phyloP scores from a whole-genome alignment of 805 yeast species.

The Yarrowia hollandica region DNA sequence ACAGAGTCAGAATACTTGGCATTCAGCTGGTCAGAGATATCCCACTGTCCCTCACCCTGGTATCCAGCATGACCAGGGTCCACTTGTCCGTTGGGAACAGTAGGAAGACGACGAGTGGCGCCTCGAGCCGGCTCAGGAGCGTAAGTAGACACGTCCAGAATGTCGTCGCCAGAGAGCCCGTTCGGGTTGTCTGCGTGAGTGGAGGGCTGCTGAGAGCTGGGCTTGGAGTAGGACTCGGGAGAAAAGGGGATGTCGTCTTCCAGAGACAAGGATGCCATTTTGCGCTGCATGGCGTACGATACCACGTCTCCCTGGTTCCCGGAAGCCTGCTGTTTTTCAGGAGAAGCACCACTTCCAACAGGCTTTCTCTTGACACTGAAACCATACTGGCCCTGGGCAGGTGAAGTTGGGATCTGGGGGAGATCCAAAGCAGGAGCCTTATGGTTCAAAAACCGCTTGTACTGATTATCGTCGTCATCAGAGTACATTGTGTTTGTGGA shows the following conservation, averaged over 20 bases:
- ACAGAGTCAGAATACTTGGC: conserved; percentile 43
- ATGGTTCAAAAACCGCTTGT: conserved; percentile 21
- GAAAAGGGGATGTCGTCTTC: conserved; percentile 34
- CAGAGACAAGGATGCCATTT: conserved; percentile 12
- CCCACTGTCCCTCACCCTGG: conserved; percentile 39
- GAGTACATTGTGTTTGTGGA: conserved; percentile 22
- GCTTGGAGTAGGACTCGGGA: conserved; percentile 33
- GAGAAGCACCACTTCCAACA: conserved; percentile 15
- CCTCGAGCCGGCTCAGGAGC: conserved; percentile 37
- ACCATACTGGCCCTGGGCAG: conserved; percentile 22
- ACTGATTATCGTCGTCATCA: not conserved
- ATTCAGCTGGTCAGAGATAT: conserved; percentile 40
- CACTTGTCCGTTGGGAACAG: conserved; percentile 32
- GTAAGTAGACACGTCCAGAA: conserved; percentile 34
- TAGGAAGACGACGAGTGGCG: conserved; percentile 29
- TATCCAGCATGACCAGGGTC: conserved; percentile 37
- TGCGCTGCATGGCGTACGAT: conserved; percentile 21
- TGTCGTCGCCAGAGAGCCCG: conserved; percentile 28
- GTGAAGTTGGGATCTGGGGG: conserved; percentile 15
- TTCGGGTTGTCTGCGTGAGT: conserved; percentile 6
- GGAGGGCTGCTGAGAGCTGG: not conserved
- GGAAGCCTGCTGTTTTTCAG: not conserved
- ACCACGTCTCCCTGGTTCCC: not conserved
- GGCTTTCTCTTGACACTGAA: conserved; percentile 26
- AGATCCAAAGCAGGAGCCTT: conserved; percentile 17